phyloP scores from a whole-genome alignment of 1,284 basidiomycete genomes.

The Moniliophthora roreri region DNA sequence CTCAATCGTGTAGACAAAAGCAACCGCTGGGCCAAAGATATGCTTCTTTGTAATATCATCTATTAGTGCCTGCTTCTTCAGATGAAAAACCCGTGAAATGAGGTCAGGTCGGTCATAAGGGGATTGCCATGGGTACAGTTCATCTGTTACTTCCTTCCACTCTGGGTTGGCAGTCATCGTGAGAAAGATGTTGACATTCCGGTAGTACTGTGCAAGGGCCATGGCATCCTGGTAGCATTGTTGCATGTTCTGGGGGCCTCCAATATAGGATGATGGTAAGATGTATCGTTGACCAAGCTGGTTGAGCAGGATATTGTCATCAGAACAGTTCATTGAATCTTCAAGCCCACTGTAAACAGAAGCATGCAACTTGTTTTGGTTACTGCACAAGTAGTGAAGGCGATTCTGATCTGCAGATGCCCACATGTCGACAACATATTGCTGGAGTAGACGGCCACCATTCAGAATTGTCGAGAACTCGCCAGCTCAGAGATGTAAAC shows the following conservation, averaged over 20 bases:
- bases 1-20: slow-evolving; percentile 44
- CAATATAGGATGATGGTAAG: slow-evolving; percentile 40
- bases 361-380: slow-evolving; percentile 39
- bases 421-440: slow-evolving; percentile 37
- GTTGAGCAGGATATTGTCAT: slow-evolving; percentile 23
- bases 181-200: slow-evolving; percentile 41
- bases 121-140: slow-evolving; percentile 38
- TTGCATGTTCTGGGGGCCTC: slow-evolving; percentile 40
- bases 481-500: slow-evolving; percentile 25
- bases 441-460: slow-evolving; percentile 38
- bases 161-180: slow-evolving; percentile 47
- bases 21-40: slow-evolving; percentile 27
- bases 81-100: slow-evolving; percentile 42
- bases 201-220: slow-evolving; percentile 34
- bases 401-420: slow-evolving; percentile 31
- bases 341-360: slow-evolving; percentile 32
- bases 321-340: slow-evolving; percentile 28
- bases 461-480: slow-evolving; percentile 33
- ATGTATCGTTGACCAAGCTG: slow-evolving; percentile 34
- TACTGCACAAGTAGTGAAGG: slow-evolving; percentile 25
- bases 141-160: slow-evolving; percentile 42
- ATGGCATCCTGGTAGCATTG: slow-evolving; percentile 45
- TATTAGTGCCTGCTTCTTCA: slow-evolving; percentile 38
- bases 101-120: slow-evolving; percentile 44
- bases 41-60: slow-evolving; percentile 30